These are phyloP conservation scores for Paramecium bursaria DNA, from an alignment of 73 alveolate genomes.

Conservation along the genomic window DNA sequence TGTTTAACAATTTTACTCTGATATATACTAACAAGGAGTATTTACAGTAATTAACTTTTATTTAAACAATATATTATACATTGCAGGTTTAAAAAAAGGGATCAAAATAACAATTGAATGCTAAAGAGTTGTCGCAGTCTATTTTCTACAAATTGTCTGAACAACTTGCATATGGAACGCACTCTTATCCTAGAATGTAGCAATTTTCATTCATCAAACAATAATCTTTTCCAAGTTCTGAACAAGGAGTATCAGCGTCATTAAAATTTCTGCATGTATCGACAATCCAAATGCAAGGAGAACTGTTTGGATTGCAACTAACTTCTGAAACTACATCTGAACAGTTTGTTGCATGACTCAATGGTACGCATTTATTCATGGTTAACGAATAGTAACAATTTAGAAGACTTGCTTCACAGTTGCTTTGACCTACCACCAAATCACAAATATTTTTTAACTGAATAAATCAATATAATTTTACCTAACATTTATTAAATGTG, in stretches of 20 bases:
- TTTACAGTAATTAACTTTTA: background rate
- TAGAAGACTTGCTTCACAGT: conserved; percentile 1
- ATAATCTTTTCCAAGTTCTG: background rate
- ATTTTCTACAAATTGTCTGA: background rate
- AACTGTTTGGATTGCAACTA: conserved; percentile 1
- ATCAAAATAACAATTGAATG: conserved; percentile 38
- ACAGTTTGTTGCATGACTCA: conserved; percentile 40
- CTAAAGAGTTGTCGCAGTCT: background rate
- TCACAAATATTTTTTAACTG: conserved; percentile 2
- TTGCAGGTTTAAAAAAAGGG: background rate
- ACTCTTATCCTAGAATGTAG: background rate
- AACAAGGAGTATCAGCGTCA: conserved; percentile 42
- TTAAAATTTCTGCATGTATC: background rate
- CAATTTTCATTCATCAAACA: conserved; percentile 53
- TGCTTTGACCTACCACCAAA: background rate
- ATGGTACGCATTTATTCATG: background rate
- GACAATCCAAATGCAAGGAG: conserved; percentile 45
- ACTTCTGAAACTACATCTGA: background rate
- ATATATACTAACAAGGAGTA: background rate
- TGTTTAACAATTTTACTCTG: background rate
- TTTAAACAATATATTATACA: background rate
- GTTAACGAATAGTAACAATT: conserved; percentile 13
- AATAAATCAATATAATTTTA: conserved; percentile 6
- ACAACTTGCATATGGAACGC: conserved; percentile 38
- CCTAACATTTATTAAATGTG: conserved; percentile 11